These are phyloP conservation scores for Physcia stellaris DNA, from an alignment of 495 filamentous ascomycete genomes.

Conservation along the genomic window DNA sequence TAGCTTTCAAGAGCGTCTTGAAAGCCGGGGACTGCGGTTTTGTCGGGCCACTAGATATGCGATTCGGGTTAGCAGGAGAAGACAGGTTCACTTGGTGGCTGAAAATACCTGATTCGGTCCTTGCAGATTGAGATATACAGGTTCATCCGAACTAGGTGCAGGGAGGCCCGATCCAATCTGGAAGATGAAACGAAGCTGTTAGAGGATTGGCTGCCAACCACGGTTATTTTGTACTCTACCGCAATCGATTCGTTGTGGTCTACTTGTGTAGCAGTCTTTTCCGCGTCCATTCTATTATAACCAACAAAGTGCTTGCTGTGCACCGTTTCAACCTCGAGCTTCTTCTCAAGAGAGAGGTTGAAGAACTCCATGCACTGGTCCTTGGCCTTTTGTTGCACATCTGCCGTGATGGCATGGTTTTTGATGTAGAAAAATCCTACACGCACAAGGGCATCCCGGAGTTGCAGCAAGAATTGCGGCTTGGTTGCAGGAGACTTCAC, in stretches of 20 bases:
- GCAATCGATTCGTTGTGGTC: slow-evolving; percentile 70
- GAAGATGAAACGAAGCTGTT: background rate
- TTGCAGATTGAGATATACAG: slow-evolving; percentile 65
- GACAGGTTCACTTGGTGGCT: slow-evolving; percentile 6
- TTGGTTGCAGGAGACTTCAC: slow-evolving; percentile 50
- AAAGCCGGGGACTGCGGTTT: slow-evolving; percentile 52
- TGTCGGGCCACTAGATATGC: slow-evolving; percentile 80
- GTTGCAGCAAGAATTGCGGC: slow-evolving; percentile 48
- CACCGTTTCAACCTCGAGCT: slow-evolving; percentile 77
- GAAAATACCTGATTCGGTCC: slow-evolving; percentile 51
- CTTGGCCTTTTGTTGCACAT: slow-evolving; percentile 49
- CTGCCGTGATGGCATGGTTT: slow-evolving; percentile 58
- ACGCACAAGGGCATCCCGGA: slow-evolving; percentile 67
- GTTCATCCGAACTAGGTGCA: slow-evolving; percentile 44
- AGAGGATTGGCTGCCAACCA: background rate
- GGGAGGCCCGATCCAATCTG: slow-evolving; percentile 40
- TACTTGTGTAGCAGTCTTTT: slow-evolving; percentile 25
- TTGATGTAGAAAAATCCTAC: slow-evolving; percentile 84
- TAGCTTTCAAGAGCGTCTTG: slow-evolving; percentile 53
- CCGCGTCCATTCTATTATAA: slow-evolving; percentile 21
- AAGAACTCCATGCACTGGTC: slow-evolving; percentile 57
- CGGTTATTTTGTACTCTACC: slow-evolving; percentile 39
- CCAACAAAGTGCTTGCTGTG: slow-evolving; percentile 45
- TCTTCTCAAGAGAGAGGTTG: slow-evolving; percentile 63
- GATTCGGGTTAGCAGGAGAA: too few species aligned